Base-by-base conservation (phyloP, 192 early-diverging fungal genomes). In the Backusella australiensis region DNA sequence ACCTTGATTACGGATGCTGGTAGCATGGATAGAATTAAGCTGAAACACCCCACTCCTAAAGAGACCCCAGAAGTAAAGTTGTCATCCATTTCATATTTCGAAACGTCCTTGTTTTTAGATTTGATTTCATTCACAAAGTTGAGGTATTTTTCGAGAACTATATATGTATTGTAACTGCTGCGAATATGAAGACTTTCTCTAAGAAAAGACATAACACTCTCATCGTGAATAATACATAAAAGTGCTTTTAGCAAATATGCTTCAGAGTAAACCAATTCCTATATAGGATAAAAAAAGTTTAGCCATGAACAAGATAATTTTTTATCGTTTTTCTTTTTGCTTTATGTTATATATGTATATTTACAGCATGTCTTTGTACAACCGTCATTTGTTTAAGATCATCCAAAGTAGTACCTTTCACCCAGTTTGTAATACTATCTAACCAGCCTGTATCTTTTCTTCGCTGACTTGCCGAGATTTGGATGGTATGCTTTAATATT, bases 251-350 rank as follows among this genome's bases (percentile, higher is more conserved):
- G 63, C 65, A 96, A 84, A 49, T 89, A 87, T 6, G 89, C 85
- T 69, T 97, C 96, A 17, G 95, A 94, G 71, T 90, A 88, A 8
- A 94, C 88, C 46, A 97, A 84, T 85, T 97, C 96, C 74, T 83
- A 71, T 41, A 19, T 69, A 69, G 35, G 44, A 36, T 17, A 79
- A n/a, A 52, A 26, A 12, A 39, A 1, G 67, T 34, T 68, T 11
- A 69, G 35, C 19, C n/a, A 29, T 29, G 5, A 5, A 42, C 12
- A 34, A 23, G 42, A 71, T 39, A 34, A 6, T 23, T 21, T 38
- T n/a, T 11, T 76, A 6, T 21, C 2, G 21, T 46, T 72, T 49
- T 19, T 71, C 23, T 71, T 66, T 67, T 67, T 75, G 34, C 34
- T 7, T 80, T 81, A 76, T 29, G 8, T 63, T 63, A 63, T 63